phyloP scores from a whole-genome alignment of 2,329 filamentous ascomycete genomes.

The Fusarium sp. region DNA sequence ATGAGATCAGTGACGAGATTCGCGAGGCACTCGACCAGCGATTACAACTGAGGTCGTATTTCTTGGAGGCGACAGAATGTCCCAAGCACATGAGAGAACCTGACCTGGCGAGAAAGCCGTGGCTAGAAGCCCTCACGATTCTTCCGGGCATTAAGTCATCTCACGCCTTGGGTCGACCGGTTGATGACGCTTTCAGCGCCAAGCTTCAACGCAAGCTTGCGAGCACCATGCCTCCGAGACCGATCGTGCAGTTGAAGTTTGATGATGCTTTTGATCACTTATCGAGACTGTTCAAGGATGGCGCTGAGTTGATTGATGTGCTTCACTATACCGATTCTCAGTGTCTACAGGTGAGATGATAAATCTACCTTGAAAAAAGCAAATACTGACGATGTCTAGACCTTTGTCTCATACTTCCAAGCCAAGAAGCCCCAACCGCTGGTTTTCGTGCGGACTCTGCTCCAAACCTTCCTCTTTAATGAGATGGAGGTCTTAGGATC shows the following conservation, averaged over 20 bases:
- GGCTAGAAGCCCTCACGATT: conserved; percentile 66
- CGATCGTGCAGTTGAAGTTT: conserved; percentile 84
- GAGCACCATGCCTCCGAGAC: conserved; percentile 92
- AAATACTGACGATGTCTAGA: conserved; percentile 60
- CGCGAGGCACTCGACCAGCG: conserved; percentile 73
- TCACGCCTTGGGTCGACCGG: conserved; percentile 72
- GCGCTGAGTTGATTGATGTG: conserved; percentile 76
- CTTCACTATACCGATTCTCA: conserved; percentile 78
- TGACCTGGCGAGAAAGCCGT: conserved; percentile 65
- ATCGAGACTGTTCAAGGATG: conserved; percentile 79
- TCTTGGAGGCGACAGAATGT: conserved; percentile 70
- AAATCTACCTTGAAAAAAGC: background rate
- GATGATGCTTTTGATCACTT: conserved; percentile 80
- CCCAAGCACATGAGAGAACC: conserved; percentile 62
- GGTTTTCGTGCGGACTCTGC: conserved; percentile 84
- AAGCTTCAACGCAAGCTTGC: conserved; percentile 94
- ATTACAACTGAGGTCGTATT: conserved; percentile 75
- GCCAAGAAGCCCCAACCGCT: conserved; percentile 86
- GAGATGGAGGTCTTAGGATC: conserved; percentile 78
- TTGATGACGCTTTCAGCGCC: conserved; percentile 86
- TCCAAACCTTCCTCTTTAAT: conserved; percentile 83
- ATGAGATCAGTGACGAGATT: conserved; percentile 59
- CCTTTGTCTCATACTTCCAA: conserved; percentile 81
- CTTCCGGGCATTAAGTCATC: conserved; percentile 73
- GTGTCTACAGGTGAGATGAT: conserved; percentile 74